These are phyloP conservation scores for Achaetomiella virescens DNA, from an alignment of 495 filamentous ascomycete species.

Conservation along the genomic window DNA sequence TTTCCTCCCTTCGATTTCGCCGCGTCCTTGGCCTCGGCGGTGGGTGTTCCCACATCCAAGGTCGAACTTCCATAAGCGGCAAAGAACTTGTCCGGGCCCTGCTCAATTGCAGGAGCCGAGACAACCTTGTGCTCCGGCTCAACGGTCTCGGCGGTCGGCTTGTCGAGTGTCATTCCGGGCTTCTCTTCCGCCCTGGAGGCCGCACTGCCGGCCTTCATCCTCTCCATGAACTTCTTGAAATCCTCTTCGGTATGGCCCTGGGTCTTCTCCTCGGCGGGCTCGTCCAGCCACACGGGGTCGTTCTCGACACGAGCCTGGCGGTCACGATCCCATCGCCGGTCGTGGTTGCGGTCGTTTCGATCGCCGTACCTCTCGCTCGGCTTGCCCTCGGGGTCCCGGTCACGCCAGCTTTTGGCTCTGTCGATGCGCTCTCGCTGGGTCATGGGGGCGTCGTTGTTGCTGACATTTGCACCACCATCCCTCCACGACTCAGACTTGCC, in stretches of 20 bases:
- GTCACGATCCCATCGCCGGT: constrained; percentile 58
- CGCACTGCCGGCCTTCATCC: constrained; percentile 64
- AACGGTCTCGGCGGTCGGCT: constrained; percentile 22
- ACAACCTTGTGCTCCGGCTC: constrained; percentile 44
- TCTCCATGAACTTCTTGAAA: constrained; percentile 92
- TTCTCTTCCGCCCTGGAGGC: constrained; percentile 44
- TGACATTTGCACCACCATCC: constrained; percentile 34
- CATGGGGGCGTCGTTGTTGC: constrained; percentile 31
- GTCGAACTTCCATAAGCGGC: constrained; percentile 52
- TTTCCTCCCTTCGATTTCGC: constrained; percentile 45
- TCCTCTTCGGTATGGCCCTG: constrained; percentile 79
- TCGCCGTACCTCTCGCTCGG: constrained; percentile 35
- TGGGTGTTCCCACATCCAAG: constrained; percentile 30
- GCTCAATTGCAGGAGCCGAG: constrained; percentile 55
- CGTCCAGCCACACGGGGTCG: constrained; percentile 83
- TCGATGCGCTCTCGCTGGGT: constrained; percentile 53
- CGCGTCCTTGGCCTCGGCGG: constrained; percentile 36
- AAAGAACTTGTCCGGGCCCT: constrained; percentile 75
- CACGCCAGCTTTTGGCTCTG: constrained; percentile 59
- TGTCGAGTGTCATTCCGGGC: constrained; percentile 30
- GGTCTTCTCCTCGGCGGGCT: constrained; percentile 61
- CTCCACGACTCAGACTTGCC: constrained; percentile 43
- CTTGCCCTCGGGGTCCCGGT: constrained; percentile 51
- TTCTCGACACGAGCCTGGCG: constrained; percentile 61
- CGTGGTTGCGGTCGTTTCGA: constrained; percentile 37